A percentile compares a stretch with the other conserved stretches of the same genome.
Evolutionary conservation across 257 asterid genomes (phyloP).

Genomic region (Cynanchum wilfordii): DNA sequence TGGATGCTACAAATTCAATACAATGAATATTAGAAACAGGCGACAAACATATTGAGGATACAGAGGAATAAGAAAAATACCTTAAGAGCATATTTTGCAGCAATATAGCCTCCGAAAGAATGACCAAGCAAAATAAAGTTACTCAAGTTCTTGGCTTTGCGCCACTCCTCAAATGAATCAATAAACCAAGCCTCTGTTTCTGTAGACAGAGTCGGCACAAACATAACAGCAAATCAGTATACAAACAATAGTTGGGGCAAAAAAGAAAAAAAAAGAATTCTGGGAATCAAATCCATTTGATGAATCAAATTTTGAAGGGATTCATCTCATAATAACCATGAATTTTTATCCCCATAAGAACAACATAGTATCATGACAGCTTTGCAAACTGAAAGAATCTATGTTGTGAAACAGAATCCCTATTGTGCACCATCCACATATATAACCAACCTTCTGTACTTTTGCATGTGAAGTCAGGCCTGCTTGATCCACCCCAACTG

Average conservation of each 20-base stretch:
- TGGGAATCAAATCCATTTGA: constrained; percentile 4
- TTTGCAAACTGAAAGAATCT: not conserved
- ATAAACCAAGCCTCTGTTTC: constrained; percentile 91
- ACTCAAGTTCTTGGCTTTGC: constrained; percentile 75
- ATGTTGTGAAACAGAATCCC: not conserved
- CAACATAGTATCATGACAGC: not conserved
- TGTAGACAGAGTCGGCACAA: constrained; percentile 22
- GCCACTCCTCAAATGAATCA: constrained; percentile 94
- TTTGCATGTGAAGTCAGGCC: constrained; percentile 95
- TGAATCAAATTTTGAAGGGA: not conserved
- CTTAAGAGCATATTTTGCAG: constrained; percentile 88
- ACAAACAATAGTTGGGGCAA: not conserved
- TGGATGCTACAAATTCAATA: constrained; percentile 60
- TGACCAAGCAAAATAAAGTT: constrained; percentile 93
- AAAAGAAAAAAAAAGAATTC: not conserved
- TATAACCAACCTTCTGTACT: constrained; percentile 84
- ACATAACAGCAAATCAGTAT: constrained; percentile 1
- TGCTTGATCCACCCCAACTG: constrained; percentile 99
- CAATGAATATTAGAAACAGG: constrained; percentile 18
- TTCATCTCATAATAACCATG: not conserved
- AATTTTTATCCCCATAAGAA: not conserved
- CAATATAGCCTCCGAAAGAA: constrained; percentile 96
- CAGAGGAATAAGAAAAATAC: constrained; percentile 29
- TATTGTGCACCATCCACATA: not conserved
- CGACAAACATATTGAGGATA: not conserved